These are phyloP conservation scores for Microcyclosporella mali DNA, from an alignment of 2,329 filamentous ascomycete species.

Conservation along the genomic window DNA sequence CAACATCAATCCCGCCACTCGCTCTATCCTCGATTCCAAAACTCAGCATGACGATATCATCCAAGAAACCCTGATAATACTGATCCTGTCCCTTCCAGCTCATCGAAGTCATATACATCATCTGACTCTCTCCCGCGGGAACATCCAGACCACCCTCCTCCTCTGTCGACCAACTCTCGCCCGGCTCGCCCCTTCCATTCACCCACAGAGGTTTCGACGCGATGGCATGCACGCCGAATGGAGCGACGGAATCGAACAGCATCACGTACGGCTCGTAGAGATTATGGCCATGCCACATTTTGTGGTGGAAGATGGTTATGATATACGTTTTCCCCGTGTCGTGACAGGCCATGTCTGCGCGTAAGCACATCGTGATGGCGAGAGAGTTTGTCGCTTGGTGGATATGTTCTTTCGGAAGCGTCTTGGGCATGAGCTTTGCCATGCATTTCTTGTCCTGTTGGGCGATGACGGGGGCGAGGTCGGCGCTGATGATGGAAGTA, in stretches of 20 bases:
- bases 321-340: conserved; percentile 48
- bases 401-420: conserved; percentile 38
- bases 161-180: background rate
- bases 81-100: conserved; percentile 1
- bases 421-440: conserved; percentile 29
- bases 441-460: conserved; percentile 43
- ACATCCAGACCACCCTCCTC: background rate
- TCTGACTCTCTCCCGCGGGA: conserved; percentile 8
- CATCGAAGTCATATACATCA: conserved; percentile 7
- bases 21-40: conserved; percentile 8
- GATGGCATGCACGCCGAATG: conserved; percentile 47
- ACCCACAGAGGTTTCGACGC: conserved; percentile 50
- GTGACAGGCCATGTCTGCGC: conserved; percentile 40
- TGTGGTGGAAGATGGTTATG: conserved; percentile 50
- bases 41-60: conserved; percentile 5
- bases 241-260: conserved; percentile 42
- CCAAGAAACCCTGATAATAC: conserved; percentile 6
- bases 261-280: conserved; percentile 52
- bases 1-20: conserved; percentile 4
- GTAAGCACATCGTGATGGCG: conserved; percentile 47
- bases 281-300: conserved; percentile 45
- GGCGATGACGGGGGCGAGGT: conserved; percentile 37
- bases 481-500: conserved; percentile 40
- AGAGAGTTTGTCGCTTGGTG: conserved; percentile 56
- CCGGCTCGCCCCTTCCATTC: conserved; percentile 36